Percentiles rank a stretch among this genome's conserved stretches.
These are phyloP conservation scores for Malus sylvestris DNA, from an alignment of 306 rosid genomes.

Conservation along the genomic window DNA sequence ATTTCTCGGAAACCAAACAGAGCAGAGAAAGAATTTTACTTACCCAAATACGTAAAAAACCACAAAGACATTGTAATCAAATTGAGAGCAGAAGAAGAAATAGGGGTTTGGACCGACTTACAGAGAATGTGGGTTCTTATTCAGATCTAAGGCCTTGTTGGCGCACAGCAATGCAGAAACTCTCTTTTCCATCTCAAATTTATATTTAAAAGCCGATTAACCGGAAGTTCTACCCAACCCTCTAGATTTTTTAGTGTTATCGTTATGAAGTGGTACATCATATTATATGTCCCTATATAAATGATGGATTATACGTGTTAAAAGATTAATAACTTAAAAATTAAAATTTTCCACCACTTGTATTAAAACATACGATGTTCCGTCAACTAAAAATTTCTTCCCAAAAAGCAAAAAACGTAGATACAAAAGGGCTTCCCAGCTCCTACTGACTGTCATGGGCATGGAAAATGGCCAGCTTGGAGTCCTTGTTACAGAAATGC, in stretches of 20 bases:
- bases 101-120: background rate
- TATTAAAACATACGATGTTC: too few relatives aligned
- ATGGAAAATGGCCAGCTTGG: slow-evolving; percentile 33
- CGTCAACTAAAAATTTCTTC: too few relatives aligned
- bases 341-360: too few relatives aligned
- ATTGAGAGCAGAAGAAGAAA: slow-evolving; percentile 2
- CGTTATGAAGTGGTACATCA: too few relatives aligned
- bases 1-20: background rate
- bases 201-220: too few relatives aligned
- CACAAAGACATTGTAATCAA: background rate
- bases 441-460: background rate
- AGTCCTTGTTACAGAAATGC: slow-evolving; percentile 52
- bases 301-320: too few relatives aligned
- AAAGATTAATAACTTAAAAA: too few relatives aligned
- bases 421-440: background rate
- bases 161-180: slow-evolving; percentile 13
- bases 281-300: too few relatives aligned
- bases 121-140: slow-evolving; percentile 22
- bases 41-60: background rate
- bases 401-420: too few relatives aligned
- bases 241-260: too few relatives aligned
- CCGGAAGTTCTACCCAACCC: too few relatives aligned
- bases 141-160: slow-evolving; percentile 38
- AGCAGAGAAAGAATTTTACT: background rate
- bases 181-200: too few relatives aligned